Evolutionary conservation across 495 filamentous ascomycete genomes (phyloP).

Genomic region (Tirmania nivea): DNA sequence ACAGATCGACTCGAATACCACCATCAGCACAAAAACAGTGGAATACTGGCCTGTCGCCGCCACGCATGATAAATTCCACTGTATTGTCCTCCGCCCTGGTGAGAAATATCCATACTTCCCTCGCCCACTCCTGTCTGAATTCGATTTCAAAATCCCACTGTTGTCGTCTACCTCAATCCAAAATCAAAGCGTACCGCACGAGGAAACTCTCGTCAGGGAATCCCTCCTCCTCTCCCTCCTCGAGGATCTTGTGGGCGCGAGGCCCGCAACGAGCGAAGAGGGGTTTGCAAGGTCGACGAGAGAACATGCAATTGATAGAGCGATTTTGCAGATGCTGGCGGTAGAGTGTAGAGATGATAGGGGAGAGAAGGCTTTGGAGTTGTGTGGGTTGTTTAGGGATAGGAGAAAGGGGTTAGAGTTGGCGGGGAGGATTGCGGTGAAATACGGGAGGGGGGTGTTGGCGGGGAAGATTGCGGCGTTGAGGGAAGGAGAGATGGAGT

Average conservation of each 20-base stretch:
- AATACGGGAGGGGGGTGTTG: constrained; percentile 13
- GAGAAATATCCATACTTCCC: constrained; percentile 92
- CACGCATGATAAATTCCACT: constrained; percentile 80
- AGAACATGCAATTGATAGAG: constrained; percentile 68
- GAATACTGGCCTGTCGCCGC: constrained; percentile 87
- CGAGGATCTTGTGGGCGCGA: constrained; percentile 43
- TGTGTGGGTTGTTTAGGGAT: constrained; percentile 22
- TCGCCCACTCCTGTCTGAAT: constrained; percentile 73
- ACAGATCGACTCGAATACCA: constrained; percentile 54
- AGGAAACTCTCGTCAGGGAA: constrained; percentile 60
- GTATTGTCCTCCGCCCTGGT: constrained; percentile 84
- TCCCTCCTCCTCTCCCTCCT: constrained; percentile 48
- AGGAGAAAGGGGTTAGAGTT: constrained; percentile 9
- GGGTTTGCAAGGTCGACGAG: constrained; percentile 43
- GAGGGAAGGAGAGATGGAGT: constrained; percentile 9
- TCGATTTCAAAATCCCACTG: constrained; percentile 73
- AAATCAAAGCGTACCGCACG: constrained; percentile 26
- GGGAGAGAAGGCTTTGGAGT: constrained; percentile 82
- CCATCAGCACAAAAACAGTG: constrained; percentile 44
- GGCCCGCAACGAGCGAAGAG: constrained; percentile 34
- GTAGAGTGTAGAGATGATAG: constrained; percentile 78
- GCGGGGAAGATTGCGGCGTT: constrained; percentile 15
- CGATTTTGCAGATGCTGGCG: constrained; percentile 70
- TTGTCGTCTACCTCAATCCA: constrained; percentile 24
- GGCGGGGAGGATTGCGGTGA: constrained; percentile 18